Conservation (phyloP, 2,329 filamentous ascomycete genomes). For the Lecanoromycetidae sp. region DNA sequence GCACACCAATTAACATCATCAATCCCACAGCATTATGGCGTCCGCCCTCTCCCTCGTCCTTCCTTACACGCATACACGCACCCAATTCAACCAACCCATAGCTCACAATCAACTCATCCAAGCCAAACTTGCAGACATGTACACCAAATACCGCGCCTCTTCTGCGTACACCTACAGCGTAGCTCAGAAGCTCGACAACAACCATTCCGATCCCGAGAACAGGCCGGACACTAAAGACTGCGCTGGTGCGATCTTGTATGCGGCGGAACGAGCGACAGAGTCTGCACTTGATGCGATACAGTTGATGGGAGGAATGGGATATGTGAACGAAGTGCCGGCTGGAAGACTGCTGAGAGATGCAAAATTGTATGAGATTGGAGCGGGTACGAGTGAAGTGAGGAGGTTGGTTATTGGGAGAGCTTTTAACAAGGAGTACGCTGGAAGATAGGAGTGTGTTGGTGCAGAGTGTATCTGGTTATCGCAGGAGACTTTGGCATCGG, state of each 20-base stretch:
- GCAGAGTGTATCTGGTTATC: not conserved
- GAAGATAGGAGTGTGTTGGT: not conserved
- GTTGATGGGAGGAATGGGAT: slow-evolving; percentile 87
- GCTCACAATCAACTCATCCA: slow-evolving; percentile 89
- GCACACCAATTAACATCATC: not conserved
- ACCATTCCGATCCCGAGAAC: slow-evolving; percentile 56
- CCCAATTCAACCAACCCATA: slow-evolving; percentile 77
- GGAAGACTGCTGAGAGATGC: slow-evolving; percentile 69
- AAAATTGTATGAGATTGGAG: slow-evolving; percentile 89
- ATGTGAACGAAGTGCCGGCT: slow-evolving; percentile 88
- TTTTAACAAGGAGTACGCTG: slow-evolving; percentile 72
- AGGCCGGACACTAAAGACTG: slow-evolving; percentile 77
- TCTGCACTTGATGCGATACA: slow-evolving; percentile 80
- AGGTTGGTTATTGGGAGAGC: slow-evolving; percentile 87
- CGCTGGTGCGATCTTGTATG: slow-evolving; percentile 85
- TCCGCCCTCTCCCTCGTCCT: slow-evolving; percentile 72
- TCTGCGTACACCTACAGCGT: slow-evolving; percentile 80
- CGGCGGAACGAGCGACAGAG: slow-evolving; percentile 81
- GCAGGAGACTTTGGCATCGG: not conserved
- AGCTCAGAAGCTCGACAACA: slow-evolving; percentile 46
- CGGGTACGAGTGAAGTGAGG: slow-evolving; percentile 86
- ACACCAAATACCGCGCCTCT: slow-evolving; percentile 77
- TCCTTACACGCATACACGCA: slow-evolving; percentile 78
- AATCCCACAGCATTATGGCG: slow-evolving; percentile 64
- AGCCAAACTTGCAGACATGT: slow-evolving; percentile 91